A percentile compares a stretch with the other conserved stretches of the same genome.
These are phyloP conservation scores for Scenedesmus sp. DNA, from an alignment of 163 green algal species.

Conservation along the genomic window DNA sequence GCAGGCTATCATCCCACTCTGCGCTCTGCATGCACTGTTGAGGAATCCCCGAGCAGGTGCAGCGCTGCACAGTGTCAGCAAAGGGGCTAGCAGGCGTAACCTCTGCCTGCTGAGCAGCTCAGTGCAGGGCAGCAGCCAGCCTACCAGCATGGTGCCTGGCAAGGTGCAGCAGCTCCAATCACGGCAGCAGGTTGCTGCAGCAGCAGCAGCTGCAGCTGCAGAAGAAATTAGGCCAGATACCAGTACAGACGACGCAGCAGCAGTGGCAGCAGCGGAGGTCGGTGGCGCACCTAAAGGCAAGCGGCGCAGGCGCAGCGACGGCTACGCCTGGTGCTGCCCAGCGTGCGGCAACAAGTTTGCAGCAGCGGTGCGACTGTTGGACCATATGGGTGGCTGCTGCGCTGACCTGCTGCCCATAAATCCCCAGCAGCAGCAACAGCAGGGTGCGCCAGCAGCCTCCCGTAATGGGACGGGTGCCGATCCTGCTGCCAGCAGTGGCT, in stretches of 20 bases:
- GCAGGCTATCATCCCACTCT: not conserved
- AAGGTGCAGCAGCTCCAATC: not conserved
- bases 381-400: constrained; percentile 45
- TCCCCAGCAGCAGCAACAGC: constrained; percentile 12
- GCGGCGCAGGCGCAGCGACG: not conserved
- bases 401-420: constrained; percentile 12
- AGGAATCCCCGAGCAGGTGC: not conserved
- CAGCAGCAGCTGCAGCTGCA: constrained; percentile 1
- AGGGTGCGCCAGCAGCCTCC: not conserved
- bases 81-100: not conserved
- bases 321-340: constrained; percentile 19
- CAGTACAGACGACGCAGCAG: not conserved
- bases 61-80: not conserved
- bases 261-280: not conserved
- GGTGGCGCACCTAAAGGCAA: not conserved
- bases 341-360: constrained; percentile 31
- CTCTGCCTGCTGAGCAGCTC: not conserved
- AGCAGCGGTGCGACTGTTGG: not conserved
- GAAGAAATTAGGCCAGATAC: not conserved
- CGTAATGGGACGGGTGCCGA: not conserved
- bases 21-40: not conserved
- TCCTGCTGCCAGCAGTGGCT: not conserved
- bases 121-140: not conserved
- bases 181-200: not conserved
- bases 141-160: not conserved